Conservation (phyloP, 257 asterid genomes). For the Euphrasia confusa region DNA sequence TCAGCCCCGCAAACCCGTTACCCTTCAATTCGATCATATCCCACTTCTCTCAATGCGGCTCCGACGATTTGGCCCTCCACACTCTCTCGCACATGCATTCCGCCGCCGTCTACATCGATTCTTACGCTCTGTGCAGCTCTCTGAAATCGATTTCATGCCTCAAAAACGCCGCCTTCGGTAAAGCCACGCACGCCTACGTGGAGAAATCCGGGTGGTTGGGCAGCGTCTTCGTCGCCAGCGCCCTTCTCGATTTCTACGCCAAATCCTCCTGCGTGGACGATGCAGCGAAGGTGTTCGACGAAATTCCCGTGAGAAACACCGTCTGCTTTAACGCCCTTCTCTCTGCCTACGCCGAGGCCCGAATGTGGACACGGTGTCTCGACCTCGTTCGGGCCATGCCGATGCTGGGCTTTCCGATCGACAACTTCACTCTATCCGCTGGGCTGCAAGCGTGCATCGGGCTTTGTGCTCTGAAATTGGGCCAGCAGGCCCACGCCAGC, state of each 20-base stretch:
- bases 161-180: conserved; percentile 36
- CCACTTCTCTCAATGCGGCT: conserved; percentile 57
- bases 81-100: conserved; percentile 63
- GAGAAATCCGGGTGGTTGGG: conserved; percentile 55
- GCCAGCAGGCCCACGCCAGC: conserved; percentile 62
- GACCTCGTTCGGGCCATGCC: conserved; percentile 47
- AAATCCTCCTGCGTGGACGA: conserved; percentile 30
- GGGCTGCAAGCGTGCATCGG: conserved; percentile 65
- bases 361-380: conserved; percentile 55
- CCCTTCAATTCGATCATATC: conserved; percentile 70
- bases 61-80: conserved; percentile 42
- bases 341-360: conserved; percentile 66
- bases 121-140: conserved; percentile 56
- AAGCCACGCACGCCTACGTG: conserved; percentile 45
- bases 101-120: conserved; percentile 50
- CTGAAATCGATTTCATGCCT: conserved; percentile 41
- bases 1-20: conserved; percentile 47
- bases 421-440: conserved; percentile 56
- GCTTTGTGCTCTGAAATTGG: conserved; percentile 45
- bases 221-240: conserved; percentile 79
- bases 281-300: conserved; percentile 71
- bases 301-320: conserved; percentile 63
- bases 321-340: conserved; percentile 72
- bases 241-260: conserved; percentile 51
- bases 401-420: conserved; percentile 34